Percentiles rank a stretch among this genome's conserved stretches.
These are phyloP conservation scores for Cercospora sp. DNA, from an alignment of 2,329 filamentous ascomycete species.

Conservation along the genomic window DNA sequence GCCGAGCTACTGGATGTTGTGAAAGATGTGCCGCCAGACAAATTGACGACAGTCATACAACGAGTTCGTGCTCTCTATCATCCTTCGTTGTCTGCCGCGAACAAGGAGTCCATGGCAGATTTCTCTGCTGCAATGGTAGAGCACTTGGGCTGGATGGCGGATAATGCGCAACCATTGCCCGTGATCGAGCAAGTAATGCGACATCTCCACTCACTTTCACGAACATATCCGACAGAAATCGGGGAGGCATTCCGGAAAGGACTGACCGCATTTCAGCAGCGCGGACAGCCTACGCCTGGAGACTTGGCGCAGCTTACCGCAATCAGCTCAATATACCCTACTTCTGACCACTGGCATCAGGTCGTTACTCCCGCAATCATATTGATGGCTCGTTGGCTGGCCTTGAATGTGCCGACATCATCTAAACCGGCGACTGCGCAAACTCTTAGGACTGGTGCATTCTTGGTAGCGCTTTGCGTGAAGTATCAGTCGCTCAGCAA, in stretches of 20 bases:
- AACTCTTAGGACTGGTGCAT: slow-evolving; percentile 70
- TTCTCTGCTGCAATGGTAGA: slow-evolving; percentile 69
- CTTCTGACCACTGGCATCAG: slow-evolving; percentile 95
- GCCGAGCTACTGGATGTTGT: slow-evolving; percentile 69
- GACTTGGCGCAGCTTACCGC: slow-evolving; percentile 84
- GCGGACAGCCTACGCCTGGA: slow-evolving; percentile 60
- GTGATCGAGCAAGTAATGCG: slow-evolving; percentile 78
- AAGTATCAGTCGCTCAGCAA: slow-evolving; percentile 83
- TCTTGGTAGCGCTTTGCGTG: slow-evolving; percentile 73
- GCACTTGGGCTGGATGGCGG: slow-evolving; percentile 61
- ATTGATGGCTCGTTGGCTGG: slow-evolving; percentile 79
- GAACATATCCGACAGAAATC: slow-evolving; percentile 78
- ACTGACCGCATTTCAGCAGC: slow-evolving; percentile 58
- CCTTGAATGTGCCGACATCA: slow-evolving; percentile 65
- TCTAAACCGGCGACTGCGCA: slow-evolving; percentile 65
- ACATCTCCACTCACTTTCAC: slow-evolving; percentile 89
- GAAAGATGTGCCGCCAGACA: slow-evolving; percentile 60
- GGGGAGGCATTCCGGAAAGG: slow-evolving; percentile 75
- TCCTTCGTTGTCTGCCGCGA: slow-evolving; percentile 77
- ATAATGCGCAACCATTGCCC: slow-evolving; percentile 56
- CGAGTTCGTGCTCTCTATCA: slow-evolving; percentile 91
- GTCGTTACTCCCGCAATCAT: slow-evolving; percentile 89
- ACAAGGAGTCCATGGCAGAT: slow-evolving; percentile 77
- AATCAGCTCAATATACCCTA: slow-evolving; percentile 82
- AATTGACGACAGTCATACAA: slow-evolving; percentile 78